phyloP scores from a whole-genome alignment of 1,139 yeast genomes.

The Saccharomyces hybrid region DNA sequence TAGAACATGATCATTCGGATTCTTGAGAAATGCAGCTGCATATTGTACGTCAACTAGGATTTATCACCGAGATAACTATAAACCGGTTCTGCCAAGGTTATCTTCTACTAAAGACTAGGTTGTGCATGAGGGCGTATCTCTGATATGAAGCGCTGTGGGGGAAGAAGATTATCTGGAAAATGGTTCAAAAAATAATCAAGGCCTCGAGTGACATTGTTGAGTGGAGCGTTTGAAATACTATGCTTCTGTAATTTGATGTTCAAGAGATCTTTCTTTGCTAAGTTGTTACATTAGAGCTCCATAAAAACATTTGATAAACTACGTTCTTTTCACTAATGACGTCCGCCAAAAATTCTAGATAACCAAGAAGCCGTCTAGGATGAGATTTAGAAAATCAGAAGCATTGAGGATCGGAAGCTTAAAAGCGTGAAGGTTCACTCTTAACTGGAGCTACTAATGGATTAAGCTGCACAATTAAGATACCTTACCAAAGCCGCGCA shows the following conservation, averaged over 20 bases:
- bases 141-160: neutral
- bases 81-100: neutral
- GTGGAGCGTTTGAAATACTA: neutral
- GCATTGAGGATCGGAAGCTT: neutral
- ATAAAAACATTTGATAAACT: neutral
- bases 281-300: neutral
- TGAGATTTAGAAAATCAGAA: neutral
- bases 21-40: neutral
- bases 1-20: neutral
- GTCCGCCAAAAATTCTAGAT: neutral
- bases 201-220: neutral
- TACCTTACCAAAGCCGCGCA: neutral
- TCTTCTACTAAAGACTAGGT: neutral
- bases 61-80: neutral
- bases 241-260: neutral
- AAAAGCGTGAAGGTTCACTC: neutral
- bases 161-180: neutral
- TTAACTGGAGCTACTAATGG: neutral
- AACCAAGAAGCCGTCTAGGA: neutral
- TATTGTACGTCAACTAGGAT: neutral
- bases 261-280: neutral
- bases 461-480: neutral
- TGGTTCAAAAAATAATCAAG: neutral
- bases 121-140: neutral
- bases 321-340: neutral